These are phyloP conservation scores for Murraya paniculata DNA, from an alignment of 345 rosid species.

Conservation along the genomic window DNA sequence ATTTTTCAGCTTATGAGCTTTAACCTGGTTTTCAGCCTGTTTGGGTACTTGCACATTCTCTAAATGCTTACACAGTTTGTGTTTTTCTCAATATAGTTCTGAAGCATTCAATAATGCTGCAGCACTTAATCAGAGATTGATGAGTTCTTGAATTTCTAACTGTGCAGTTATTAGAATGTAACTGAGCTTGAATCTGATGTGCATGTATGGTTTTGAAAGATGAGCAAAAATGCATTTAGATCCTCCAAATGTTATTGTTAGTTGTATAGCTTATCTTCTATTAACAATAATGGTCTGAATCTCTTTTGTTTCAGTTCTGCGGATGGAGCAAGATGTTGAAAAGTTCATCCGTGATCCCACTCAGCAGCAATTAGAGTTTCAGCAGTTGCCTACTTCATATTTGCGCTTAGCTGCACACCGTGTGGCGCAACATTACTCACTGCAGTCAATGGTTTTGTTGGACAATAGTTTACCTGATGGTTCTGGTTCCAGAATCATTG, in stretches of 20 bases:
- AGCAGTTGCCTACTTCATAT: constrained; percentile 79
- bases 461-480: constrained; percentile 65
- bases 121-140: neutral
- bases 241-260: neutral
- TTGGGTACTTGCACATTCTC: neutral
- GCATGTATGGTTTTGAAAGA: neutral
- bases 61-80: neutral
- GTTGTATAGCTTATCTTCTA: neutral
- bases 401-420: constrained; percentile 83
- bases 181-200: neutral
- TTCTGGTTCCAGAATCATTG: constrained; percentile 66
- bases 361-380: constrained; percentile 69
- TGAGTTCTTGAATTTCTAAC: neutral
- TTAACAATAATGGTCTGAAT: neutral
- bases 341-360: constrained; percentile 62
- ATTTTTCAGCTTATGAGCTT: neutral
- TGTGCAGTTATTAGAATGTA: neutral
- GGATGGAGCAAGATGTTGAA: constrained; percentile 82
- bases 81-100: neutral
- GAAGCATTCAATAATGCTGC: neutral
- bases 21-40: neutral
- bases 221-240: neutral
- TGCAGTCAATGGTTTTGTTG: constrained; percentile 78
- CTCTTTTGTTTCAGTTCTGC: constrained; percentile 45
- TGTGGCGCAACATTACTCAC: constrained; percentile 74